A percentile compares a stretch with the other conserved stretches of the same genome.
phyloP scores from a whole-genome alignment of 441 rosid species.

The Corymbia calophylla region DNA sequence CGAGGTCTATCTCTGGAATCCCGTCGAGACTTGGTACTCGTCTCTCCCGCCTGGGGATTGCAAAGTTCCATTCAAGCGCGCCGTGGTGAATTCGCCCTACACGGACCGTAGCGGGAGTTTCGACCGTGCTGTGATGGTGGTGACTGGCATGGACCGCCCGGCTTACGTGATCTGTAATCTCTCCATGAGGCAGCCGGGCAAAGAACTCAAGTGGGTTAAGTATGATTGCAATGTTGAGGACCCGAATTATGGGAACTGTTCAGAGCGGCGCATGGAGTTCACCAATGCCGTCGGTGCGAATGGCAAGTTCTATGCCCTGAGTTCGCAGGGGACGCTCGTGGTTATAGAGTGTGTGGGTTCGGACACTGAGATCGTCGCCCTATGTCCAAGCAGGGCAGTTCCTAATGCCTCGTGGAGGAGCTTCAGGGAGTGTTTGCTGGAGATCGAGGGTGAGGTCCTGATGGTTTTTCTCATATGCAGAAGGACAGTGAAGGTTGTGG shows the following conservation, averaged over 20 bases:
- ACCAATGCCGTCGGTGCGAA: constrained; percentile 3
- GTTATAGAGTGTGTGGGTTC: constrained; percentile 1
- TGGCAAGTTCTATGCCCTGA: constrained; percentile 8
- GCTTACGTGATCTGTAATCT: background rate
- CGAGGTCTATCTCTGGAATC: background rate
- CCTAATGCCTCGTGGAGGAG: constrained; percentile 2
- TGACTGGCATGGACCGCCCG: constrained; percentile 7
- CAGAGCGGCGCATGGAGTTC: background rate
- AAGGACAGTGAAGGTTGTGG: background rate
- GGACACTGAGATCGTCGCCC: background rate
- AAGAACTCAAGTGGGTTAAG: background rate
- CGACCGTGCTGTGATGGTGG: background rate
- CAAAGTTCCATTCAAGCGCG: background rate
- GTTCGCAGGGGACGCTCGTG: constrained; percentile 14
- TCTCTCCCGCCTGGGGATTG: constrained; percentile 5
- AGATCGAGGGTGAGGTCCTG: constrained; percentile 4
- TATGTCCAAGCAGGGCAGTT: constrained; percentile 1
- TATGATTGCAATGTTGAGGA: background rate
- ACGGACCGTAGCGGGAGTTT: accelerated
- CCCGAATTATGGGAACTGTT: background rate
- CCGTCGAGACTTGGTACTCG: too few relatives aligned
- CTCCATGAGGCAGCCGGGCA: background rate
- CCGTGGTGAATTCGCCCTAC: background rate
- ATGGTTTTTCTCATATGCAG: constrained; percentile 6
- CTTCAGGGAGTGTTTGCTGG: constrained; percentile 14